Percentiles rank a stretch among this genome's conserved stretches.
Conservation (phyloP, 441 rosid genomes). For the Daphne laureola region DNA sequence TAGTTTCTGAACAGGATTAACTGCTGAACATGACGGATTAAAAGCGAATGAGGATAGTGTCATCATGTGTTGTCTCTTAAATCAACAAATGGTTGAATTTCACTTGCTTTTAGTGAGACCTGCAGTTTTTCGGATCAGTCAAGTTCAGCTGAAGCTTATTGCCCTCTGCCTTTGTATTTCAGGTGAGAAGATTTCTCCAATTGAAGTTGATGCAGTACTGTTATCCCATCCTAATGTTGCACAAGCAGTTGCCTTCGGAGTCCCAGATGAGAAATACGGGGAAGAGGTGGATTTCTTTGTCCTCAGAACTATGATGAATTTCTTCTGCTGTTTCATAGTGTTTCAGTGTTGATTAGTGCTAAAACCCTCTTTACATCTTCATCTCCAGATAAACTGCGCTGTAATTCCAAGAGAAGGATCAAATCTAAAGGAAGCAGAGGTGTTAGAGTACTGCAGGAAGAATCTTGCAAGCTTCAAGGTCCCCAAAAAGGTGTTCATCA, state of each 20-base stretch:
- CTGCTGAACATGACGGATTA: neutral
- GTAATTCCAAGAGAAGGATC: constrained; percentile 49
- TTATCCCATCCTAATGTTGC: constrained; percentile 46
- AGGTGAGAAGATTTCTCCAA: constrained; percentile 75
- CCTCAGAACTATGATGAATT: neutral
- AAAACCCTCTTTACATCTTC: neutral
- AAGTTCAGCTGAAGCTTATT: too few relatives aligned
- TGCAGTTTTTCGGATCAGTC: too few relatives aligned
- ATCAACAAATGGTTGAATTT: too few relatives aligned
- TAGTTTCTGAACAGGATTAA: neutral
- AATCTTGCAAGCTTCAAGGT: constrained; percentile 59
- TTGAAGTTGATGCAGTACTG: constrained; percentile 63
- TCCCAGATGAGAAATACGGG: constrained; percentile 67
- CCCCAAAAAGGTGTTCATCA: constrained; percentile 57
- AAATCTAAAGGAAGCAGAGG: constrained; percentile 30
- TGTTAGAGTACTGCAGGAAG: constrained; percentile 38
- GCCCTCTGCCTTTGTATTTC: constrained; percentile 4
- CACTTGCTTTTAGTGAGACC: too few relatives aligned
- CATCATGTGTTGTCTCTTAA: too few relatives aligned
- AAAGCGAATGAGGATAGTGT: neutral
- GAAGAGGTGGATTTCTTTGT: constrained; percentile 43
- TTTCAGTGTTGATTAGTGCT: neutral
- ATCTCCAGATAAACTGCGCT: constrained; percentile 56
- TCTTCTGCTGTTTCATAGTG: neutral
- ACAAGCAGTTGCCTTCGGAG: constrained; percentile 63